These are phyloP conservation scores for Neonectria neomacrospora DNA, from an alignment of 2,329 filamentous ascomycete species.

Conservation along the genomic window DNA sequence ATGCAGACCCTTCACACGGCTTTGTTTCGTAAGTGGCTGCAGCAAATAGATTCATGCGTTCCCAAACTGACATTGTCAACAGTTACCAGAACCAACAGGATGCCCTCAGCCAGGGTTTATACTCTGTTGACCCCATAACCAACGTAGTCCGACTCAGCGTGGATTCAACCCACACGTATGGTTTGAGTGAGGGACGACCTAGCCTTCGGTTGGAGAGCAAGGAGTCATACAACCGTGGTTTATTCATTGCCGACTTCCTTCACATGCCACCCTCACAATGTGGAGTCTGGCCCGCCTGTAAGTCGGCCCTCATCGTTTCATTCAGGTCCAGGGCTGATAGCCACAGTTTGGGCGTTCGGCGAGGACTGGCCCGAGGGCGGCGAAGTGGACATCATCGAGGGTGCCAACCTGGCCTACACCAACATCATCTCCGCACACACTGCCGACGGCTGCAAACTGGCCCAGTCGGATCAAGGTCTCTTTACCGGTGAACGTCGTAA, in stretches of 20 bases:
- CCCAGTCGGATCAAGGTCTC: conserved; percentile 31
- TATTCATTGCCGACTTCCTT: conserved; percentile 76
- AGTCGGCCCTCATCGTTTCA: conserved; percentile 32
- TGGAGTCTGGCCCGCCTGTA: conserved; percentile 79
- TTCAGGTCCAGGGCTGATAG: conserved; percentile 20
- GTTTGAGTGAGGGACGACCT: conserved; percentile 55
- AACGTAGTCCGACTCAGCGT: conserved; percentile 59
- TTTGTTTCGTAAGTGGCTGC: conserved; percentile 69
- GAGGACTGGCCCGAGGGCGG: conserved; percentile 70
- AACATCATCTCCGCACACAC: conserved; percentile 75
- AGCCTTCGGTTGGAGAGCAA: conserved; percentile 76
- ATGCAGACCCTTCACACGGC: conserved; percentile 71
- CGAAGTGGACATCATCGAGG: conserved; percentile 78
- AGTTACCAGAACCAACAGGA: conserved; percentile 58
- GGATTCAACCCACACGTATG: conserved; percentile 54
- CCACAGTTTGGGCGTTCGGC: conserved; percentile 64
- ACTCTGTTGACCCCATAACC: conserved; percentile 54
- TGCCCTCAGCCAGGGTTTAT: conserved; percentile 54
- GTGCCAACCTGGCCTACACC: conserved; percentile 68
- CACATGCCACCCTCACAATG: conserved; percentile 80
- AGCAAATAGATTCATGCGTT: conserved; percentile 19
- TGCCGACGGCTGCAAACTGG: conserved; percentile 47
- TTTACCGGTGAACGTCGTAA: conserved; percentile 45
- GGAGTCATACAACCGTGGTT: conserved; percentile 70
- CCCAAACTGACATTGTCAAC: conserved; percentile 25